phyloP scores from a whole-genome alignment of 2,329 filamentous ascomycete species.

The Juglanconis oblonga region DNA sequence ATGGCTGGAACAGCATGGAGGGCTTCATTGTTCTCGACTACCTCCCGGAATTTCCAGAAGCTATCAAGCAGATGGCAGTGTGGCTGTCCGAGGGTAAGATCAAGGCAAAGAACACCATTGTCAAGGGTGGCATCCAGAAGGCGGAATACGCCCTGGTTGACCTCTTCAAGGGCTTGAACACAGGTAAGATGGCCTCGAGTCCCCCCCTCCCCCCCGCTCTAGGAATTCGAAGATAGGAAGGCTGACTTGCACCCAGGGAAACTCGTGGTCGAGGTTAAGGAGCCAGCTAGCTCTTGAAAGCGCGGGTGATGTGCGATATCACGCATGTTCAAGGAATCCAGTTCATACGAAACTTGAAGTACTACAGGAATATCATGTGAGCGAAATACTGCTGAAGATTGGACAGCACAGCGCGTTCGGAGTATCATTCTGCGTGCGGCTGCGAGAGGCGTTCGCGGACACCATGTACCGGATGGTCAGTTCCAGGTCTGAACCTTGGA shows the following conservation, averaged over 20 bases:
- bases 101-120: conserved; percentile 67
- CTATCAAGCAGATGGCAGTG: conserved; percentile 57
- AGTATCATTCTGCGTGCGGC: too few relatives aligned
- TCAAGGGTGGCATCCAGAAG: conserved; percentile 63
- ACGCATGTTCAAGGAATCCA: too few relatives aligned
- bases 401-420: too few relatives aligned
- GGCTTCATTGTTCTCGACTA: conserved; percentile 75
- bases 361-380: background rate
- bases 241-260: conserved; percentile 32
- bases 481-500: too few relatives aligned
- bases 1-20: conserved; percentile 43
- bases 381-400: too few relatives aligned
- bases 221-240: too few relatives aligned
- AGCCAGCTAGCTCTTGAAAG: conserved; percentile 1
- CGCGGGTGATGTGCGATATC: too few relatives aligned
- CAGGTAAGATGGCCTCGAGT: conserved; percentile 39
- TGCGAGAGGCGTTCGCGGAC: too few relatives aligned
- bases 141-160: conserved; percentile 62
- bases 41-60: conserved; percentile 52
- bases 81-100: conserved; percentile 73
- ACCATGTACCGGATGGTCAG: too few relatives aligned
- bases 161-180: conserved; percentile 68
- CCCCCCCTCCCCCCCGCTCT: too few relatives aligned
- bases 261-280: conserved; percentile 55
- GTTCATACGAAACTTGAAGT: background rate